Base-by-base conservation (phyloP, 345 rosid species). In the Capsella bursapastoris region DNA sequence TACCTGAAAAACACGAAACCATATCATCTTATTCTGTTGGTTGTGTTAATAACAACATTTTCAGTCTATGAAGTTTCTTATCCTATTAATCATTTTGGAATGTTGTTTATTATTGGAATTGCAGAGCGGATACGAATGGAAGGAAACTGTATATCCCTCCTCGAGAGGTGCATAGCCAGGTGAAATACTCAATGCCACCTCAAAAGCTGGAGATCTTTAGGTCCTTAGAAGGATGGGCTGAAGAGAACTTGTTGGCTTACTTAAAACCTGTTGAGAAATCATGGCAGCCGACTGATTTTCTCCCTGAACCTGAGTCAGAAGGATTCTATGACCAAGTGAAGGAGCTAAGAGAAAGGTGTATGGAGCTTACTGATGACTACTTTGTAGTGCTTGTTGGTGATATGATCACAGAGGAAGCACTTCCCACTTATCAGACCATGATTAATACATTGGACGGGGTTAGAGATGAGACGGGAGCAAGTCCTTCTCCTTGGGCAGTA, bases 361-460 rank as follows among this genome's bases (percentile, higher is more conserved):
- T 48, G 1, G 83, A 80, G 58, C 70, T 80, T 4, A 18, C 80
- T n/a, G 83, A 80, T 60, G 80, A 80, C 12, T 80, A 66, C 52
- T 76, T 75, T 56, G 78, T 76, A 6, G 83, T 75, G 57, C 76
- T 80, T 61, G 43, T 80, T 66, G 83, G 83, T 7, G 82, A 80
- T 66, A 80, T 70, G 93, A 79, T 90, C 83, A 88, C 96, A 2
- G 96, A 90, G 77, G 94, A 89, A 73, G 92, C 97, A 4, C 92
- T 90, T 57, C 97, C 97, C 5, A 87, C 97, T 62, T 89, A 89
- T 64, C 94, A 87, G 72, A 84, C 95, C 31, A 87, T 86, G 88
- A 75, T 91, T n/a, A 89, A 91, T 64, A 89, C 95, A 11, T 68
- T 89, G 47, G 97, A 91, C 5, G 82, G 79, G 1, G 75, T 73